Base-by-base conservation (phyloP, 2,329 filamentous ascomycete species). In the Cladosporium sp. region DNA sequence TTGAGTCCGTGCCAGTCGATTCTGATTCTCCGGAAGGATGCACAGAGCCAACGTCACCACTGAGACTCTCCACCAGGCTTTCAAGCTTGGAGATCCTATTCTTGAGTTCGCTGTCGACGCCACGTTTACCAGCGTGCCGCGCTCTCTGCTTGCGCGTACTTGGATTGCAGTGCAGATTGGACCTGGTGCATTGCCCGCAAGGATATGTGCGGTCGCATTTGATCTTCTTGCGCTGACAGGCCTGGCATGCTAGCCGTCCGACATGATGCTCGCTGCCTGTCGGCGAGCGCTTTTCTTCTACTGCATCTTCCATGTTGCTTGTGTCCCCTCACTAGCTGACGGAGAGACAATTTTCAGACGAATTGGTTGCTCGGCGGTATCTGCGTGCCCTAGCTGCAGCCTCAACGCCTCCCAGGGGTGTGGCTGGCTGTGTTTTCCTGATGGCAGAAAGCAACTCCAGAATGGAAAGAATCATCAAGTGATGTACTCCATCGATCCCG, bases 141-240 rank as follows among this genome's bases (percentile, higher is more conserved):
- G 57, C 55, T 13, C 63, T 52, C 18, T 61, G 61, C 44, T 64
- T 65, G 14, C 63, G 57, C 13, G 60, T 58, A 38, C 59, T 62
- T 8, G 56, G 49, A 4, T 53, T 43, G 54, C 63, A 65, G 28
- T 56, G 53, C 8, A 65, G 51, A 14, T 52, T 57, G 4, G 63
- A 65, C 33, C 60, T 55, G 11, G 54, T 57, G 43, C 63, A 65
- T 51, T 64, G 63, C 1, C 58, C 60, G 55, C 61, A 63, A 3
- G 62, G 61, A 43, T 57, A 63, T 9, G 42, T 56, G 7, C 63
- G 55, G 43, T 65, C 63, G 50, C 63, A 65, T 54, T 61, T 64
- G 49, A 62, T 62, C 54, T 65, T 65, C 44, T 63, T 65, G 38
- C 63, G 42, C 50, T 65, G 62, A 52, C 63, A 66, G 3, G 58